Evolutionary conservation across 78 protist species (phyloP).

Genomic region (Cavenderia fasciculata): DNA sequence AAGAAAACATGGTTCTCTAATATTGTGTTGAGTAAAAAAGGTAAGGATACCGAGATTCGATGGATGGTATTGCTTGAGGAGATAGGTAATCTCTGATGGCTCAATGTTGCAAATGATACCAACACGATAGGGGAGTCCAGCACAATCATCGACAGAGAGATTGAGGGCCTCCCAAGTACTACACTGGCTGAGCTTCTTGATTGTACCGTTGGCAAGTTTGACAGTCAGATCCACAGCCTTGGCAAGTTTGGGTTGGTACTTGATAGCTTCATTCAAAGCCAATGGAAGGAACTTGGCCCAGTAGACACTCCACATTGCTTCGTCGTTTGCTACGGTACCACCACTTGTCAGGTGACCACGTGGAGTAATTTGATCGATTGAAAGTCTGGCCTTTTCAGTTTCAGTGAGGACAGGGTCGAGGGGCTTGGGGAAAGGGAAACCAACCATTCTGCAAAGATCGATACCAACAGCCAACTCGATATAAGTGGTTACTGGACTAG

Average conservation of each 20-base stretch:
- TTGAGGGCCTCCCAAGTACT: conserved; percentile 51
- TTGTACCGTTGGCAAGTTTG: background rate
- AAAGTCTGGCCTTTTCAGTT: background rate
- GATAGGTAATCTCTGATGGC: conserved; percentile 1
- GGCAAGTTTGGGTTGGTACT: background rate
- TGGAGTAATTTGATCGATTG: background rate
- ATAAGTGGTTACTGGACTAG: conserved; percentile 39
- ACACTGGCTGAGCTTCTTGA: background rate
- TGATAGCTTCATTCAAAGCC: conserved; percentile 11
- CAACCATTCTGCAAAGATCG: conserved; percentile 55
- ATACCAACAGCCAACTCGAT: conserved; percentile 40
- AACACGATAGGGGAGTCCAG: conserved; percentile 19
- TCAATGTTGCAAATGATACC: conserved; percentile 8
- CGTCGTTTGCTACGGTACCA: conserved; percentile 49
- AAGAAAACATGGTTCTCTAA: conserved; percentile 21
- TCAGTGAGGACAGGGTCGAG: background rate
- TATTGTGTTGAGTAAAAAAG: background rate
- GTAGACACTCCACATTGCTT: conserved; percentile 21
- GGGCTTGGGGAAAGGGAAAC: conserved; percentile 32
- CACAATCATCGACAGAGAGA: background rate
- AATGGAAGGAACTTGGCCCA: conserved; percentile 47
- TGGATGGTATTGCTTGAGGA: conserved; percentile 44
- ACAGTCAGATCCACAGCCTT: conserved; percentile 1
- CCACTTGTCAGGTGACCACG: conserved; percentile 30
- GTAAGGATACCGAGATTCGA: conserved; percentile 2